These are phyloP conservation scores for Psilocybe mexicana DNA, from an alignment of 1,284 basidiomycete genomes.

Conservation along the genomic window DNA sequence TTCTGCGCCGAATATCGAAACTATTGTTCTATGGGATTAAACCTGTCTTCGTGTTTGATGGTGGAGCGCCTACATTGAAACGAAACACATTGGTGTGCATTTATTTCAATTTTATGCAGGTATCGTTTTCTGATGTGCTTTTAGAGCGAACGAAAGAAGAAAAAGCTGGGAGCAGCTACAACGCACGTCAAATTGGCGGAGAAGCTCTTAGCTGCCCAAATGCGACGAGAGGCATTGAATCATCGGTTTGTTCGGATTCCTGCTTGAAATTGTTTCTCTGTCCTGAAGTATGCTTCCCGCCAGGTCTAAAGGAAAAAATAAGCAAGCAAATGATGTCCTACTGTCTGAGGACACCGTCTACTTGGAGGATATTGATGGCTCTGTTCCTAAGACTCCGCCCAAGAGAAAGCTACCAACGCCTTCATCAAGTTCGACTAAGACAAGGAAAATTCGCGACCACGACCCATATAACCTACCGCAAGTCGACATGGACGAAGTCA, in stretches of 20 bases:
- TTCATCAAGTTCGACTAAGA: slow-evolving; percentile 54
- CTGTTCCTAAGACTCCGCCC: slow-evolving; percentile 51
- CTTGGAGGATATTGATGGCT: slow-evolving; percentile 80
- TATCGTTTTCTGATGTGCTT: slow-evolving; percentile 2
- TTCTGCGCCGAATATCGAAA: slow-evolving; percentile 91
- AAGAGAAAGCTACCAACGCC: slow-evolving; percentile 40
- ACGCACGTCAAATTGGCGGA: slow-evolving; percentile 88
- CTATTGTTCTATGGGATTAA: slow-evolving; percentile 96
- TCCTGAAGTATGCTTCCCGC: neutral
- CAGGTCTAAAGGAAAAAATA: slow-evolving; percentile 41
- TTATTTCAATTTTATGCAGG: neutral
- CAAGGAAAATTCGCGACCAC: slow-evolving; percentile 70
- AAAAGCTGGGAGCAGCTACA: slow-evolving; percentile 84
- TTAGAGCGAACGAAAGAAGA: slow-evolving; percentile 82
- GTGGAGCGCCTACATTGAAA: slow-evolving; percentile 89
- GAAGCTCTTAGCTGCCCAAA: slow-evolving; percentile 89
- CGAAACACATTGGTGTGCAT: slow-evolving; percentile 78
- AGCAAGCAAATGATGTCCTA: slow-evolving; percentile 35
- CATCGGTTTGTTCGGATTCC: slow-evolving; percentile 44
- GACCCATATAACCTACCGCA: slow-evolving; percentile 86
- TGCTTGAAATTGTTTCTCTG: neutral
- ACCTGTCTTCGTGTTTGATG: slow-evolving; percentile 97
- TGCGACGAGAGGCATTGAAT: slow-evolving; percentile 88
- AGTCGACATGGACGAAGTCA: slow-evolving; percentile 59
- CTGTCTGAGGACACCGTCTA: slow-evolving; percentile 78